Evolutionary conservation across 345 rosid genomes (phyloP).

Genomic region (Salix suchowensis): DNA sequence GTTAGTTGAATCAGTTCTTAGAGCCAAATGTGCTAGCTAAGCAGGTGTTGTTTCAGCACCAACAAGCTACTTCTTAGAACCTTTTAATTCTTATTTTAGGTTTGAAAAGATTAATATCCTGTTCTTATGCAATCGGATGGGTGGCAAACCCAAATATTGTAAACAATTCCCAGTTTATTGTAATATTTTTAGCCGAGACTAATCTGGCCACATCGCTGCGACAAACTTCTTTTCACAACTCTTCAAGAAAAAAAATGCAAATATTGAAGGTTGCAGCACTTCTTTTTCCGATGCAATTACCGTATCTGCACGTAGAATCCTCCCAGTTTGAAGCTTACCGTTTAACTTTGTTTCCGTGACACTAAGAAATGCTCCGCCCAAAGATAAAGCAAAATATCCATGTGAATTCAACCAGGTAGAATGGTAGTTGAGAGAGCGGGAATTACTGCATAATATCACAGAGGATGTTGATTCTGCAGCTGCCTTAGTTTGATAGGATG

Average conservation of each 20-base stretch:
- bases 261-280: background rate
- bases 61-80: background rate
- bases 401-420: background rate
- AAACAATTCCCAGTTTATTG: background rate
- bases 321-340: background rate
- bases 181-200: background rate
- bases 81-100: background rate
- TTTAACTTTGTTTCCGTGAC: background rate
- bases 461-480: background rate
- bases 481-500: background rate
- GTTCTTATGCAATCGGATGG: background rate
- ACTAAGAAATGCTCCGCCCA: background rate
- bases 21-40: background rate
- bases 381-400: background rate
- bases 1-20: background rate
- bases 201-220: background rate
- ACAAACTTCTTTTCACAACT: background rate
- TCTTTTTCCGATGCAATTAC: background rate
- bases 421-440: background rate
- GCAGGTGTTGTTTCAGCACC: background rate
- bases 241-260: background rate
- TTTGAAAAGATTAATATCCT: background rate
- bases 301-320: background rate
- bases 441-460: background rate
- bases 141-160: background rate